These are phyloP conservation scores for Hibiscus trionum DNA, from an alignment of 345 rosid genomes.

Conservation along the genomic window DNA sequence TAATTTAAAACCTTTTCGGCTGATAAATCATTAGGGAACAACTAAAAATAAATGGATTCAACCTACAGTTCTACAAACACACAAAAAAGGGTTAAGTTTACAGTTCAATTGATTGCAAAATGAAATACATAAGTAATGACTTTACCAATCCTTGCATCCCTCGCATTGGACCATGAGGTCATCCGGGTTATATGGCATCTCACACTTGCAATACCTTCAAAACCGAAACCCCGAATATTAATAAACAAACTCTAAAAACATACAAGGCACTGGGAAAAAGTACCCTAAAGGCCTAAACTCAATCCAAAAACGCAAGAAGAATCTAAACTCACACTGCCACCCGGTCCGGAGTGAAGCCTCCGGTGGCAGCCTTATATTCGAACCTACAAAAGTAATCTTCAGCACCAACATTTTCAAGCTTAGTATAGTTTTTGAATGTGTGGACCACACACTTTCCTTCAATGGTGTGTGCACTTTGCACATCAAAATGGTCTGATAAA, in stretches of 20 bases:
- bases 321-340: constrained; percentile 69
- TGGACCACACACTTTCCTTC: constrained; percentile 80
- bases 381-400: constrained; percentile 82
- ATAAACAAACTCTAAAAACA: neutral
- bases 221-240: constrained; percentile 11
- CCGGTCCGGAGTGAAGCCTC: constrained; percentile 72
- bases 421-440: constrained; percentile 71
- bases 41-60: neutral
- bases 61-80: neutral
- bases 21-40: neutral
- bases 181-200: constrained; percentile 87
- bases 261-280: neutral
- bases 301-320: neutral
- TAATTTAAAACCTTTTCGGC: neutral
- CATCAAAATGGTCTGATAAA: constrained; percentile 66
- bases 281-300: neutral
- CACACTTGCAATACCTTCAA: constrained; percentile 80
- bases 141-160: constrained; percentile 84
- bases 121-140: neutral
- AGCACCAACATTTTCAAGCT: constrained; percentile 77
- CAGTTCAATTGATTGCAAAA: neutral
- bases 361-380: constrained; percentile 76
- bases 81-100: neutral
- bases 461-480: constrained; percentile 77
- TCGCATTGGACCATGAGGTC: constrained; percentile 87